Evolutionary conservation across 495 filamentous ascomycete species (phyloP).

Genomic region (Penicillium coprophilum): DNA sequence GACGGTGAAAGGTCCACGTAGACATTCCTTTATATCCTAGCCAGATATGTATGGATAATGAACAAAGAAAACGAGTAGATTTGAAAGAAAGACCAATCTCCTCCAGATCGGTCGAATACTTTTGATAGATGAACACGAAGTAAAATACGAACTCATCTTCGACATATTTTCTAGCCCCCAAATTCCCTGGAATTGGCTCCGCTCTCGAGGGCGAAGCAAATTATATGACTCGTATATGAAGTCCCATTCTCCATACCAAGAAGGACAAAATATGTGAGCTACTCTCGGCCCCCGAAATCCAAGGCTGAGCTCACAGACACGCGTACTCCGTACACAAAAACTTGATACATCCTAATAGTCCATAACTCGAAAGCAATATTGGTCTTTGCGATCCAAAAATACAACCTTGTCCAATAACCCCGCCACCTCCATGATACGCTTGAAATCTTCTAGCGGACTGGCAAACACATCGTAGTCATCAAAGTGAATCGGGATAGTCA

Average conservation of each 20-base stretch:
- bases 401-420: constrained; percentile 55
- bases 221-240: not conserved
- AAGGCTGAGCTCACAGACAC: not conserved
- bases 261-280: not conserved
- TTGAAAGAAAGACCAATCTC: not conserved
- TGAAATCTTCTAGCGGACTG: constrained; percentile 61
- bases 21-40: not conserved
- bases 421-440: constrained; percentile 51
- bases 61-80: not conserved
- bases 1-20: not conserved
- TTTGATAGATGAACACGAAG: not conserved
- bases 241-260: not conserved
- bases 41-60: not conserved
- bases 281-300: not conserved
- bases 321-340: not conserved
- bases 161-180: not conserved
- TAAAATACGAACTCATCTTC: not conserved
- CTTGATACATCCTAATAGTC: not conserved
- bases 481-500: constrained; percentile 69
- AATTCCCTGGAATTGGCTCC: not conserved
- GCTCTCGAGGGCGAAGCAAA: not conserved
- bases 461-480: constrained; percentile 67
- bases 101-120: not conserved
- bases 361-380: constrained; percentile 55
- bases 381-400: constrained; percentile 61